Percentiles rank a stretch among this genome's conserved stretches.
Evolutionary conservation across 306 rosid species (phyloP).

Genomic region (Ormosia emarginata): DNA sequence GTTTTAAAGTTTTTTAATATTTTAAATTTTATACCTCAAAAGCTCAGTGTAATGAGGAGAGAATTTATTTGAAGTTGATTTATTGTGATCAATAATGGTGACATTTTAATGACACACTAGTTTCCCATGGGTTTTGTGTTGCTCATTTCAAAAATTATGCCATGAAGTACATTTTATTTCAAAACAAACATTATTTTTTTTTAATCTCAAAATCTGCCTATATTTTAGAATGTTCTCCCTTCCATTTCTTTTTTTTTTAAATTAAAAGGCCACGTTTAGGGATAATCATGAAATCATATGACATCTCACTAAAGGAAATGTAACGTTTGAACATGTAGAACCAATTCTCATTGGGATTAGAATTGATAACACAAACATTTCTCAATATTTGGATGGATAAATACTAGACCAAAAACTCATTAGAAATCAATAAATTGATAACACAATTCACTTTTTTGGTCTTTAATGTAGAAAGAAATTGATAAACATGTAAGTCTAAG

Average conservation of each 20-base stretch:
- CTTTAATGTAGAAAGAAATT: no score
- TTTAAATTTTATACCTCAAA: not conserved
- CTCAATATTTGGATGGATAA: no score
- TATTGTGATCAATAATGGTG: not conserved
- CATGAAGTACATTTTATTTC: not conserved
- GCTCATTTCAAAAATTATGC: not conserved
- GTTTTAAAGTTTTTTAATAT: not conserved
- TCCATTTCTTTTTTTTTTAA: not conserved
- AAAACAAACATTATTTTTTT: not conserved
- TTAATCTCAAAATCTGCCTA: not conserved
- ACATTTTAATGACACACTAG: not conserved
- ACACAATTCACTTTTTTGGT: no score
- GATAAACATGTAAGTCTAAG: no score
- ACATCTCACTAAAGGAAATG: not conserved
- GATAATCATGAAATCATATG: not conserved
- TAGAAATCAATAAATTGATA: no score
- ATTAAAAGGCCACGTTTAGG: not conserved
- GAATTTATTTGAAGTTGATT: conserved; percentile 12
- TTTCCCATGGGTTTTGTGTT: not conserved
- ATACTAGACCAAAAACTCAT: no score
- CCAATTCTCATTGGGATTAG: not conserved
- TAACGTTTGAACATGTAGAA: not conserved
- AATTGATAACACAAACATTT: no score
- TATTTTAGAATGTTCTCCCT: not conserved
- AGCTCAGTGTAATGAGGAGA: not conserved